phyloP scores from a whole-genome alignment of 352 stramenopile species.

The Phytopythium chamaehyphon region DNA sequence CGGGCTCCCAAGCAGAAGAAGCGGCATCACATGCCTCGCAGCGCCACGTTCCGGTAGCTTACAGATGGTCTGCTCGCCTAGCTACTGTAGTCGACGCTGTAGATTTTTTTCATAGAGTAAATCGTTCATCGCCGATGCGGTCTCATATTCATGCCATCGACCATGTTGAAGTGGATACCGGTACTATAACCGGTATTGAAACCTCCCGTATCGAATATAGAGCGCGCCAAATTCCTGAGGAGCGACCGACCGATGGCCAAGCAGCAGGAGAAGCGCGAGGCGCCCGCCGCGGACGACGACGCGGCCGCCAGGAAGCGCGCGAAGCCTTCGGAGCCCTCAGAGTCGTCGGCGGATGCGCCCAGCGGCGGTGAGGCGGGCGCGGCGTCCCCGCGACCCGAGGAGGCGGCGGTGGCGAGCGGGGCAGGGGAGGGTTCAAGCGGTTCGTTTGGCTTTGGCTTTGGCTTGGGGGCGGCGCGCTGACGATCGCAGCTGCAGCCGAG shows the following conservation, averaged over 20 bases:
- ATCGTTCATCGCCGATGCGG: too few species aligned
- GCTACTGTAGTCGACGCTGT: too few species aligned
- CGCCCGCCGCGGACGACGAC: neutral
- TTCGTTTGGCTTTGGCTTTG: too few species aligned
- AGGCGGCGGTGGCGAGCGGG: neutral
- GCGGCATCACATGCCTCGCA: conserved; percentile 81
- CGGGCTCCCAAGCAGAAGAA: conserved; percentile 48
- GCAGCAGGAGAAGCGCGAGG: conserved; percentile 5
- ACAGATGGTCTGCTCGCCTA: neutral
- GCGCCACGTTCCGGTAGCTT: conserved; percentile 75
- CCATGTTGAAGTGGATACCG: too few species aligned
- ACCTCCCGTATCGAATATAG: too few species aligned
- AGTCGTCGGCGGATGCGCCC: too few species aligned
- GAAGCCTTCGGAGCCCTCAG: conserved; percentile 8
- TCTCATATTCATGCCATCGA: too few species aligned
- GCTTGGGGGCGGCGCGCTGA: too few species aligned
- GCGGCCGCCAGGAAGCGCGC: conserved; percentile 19
- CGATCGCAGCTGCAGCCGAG: too few species aligned
- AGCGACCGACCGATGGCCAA: neutral
- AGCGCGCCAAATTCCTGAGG: neutral
- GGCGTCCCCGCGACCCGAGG: neutral
- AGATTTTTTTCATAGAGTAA: conserved; percentile 7
- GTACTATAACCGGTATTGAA: too few species aligned
- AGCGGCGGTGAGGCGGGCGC: neutral
- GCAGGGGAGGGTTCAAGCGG: too few species aligned